Base-by-base conservation (phyloP, 441 rosid genomes). In the Erodium trifolium region DNA sequence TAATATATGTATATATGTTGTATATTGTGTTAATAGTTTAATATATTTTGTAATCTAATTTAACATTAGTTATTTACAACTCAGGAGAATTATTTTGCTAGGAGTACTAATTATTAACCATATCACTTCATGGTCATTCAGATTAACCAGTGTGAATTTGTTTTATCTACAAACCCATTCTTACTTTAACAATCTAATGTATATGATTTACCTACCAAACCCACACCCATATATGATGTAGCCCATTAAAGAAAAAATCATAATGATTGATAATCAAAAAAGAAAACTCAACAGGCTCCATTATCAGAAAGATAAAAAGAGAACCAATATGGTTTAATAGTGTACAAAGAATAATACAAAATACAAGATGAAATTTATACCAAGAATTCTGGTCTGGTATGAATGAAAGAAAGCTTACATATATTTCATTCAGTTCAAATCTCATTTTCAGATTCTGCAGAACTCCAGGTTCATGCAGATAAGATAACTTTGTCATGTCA, bases 401-500 rank as follows among this genome's bases (percentile, higher is more conserved):
- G 69, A 16, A 37, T 19, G 14, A 12, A 67, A 7, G n/a, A 66
- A 57, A 74, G 75, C 94, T 81, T 79, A 91, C 99, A 71, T 89
- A 93, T 71, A 93, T 93, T 84, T 93, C 99, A 78, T 93, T 93
- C 57, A 93, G 85, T 78, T 93, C 97, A 60, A 91, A 93, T 91
- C 99, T 86, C 23, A 72, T 74, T 76, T 81, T 89, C 47, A 93
- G 79, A 81, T 93, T 93, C 86, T 85, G 85, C 78, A 93, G 78
- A 76, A 93, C 97, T 78, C 99, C 99, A 69, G 99, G 99, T 78
- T 93, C 99, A 59, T 93, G 99, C 76, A 93, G 76, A 77, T 93
- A 93, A 10, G 99, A 93, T 10, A 93, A 87, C 83, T 91, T 93
- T 71, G 97, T 91, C 99, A 93, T 93, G 84, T 91, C 99, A 88